Evolutionary conservation across 2,329 filamentous ascomycete species (phyloP).

Genomic region (Nannizziopsis barbatae): DNA sequence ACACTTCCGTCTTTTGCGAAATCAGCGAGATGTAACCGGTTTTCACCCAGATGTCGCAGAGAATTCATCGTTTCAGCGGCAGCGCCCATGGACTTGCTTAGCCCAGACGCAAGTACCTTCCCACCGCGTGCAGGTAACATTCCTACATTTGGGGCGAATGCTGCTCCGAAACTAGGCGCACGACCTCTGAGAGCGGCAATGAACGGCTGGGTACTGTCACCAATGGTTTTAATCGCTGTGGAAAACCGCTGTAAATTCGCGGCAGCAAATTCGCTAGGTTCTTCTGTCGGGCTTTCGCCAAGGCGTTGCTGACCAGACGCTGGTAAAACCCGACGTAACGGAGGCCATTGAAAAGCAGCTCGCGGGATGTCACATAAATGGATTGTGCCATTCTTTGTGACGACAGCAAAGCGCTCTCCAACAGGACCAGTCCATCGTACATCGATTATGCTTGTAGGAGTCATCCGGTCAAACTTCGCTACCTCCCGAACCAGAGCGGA

Average conservation of each 20-base stretch:
- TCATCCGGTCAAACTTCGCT: slow-evolving; percentile 81
- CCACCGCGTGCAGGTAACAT: slow-evolving; percentile 39
- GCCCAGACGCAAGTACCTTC: slow-evolving; percentile 39
- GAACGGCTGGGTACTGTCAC: slow-evolving; percentile 48
- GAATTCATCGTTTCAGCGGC: slow-evolving; percentile 40
- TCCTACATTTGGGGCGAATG: slow-evolving; percentile 34
- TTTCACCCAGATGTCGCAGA: slow-evolving; percentile 39
- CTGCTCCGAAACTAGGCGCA: slow-evolving; percentile 37
- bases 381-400: slow-evolving; percentile 89
- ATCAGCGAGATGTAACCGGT: slow-evolving; percentile 37
- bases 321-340: slow-evolving; percentile 43
- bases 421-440: slow-evolving; percentile 75
- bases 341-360: slow-evolving; percentile 78
- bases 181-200: slow-evolving; percentile 54
- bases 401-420: slow-evolving; percentile 72
- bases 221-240: slow-evolving; percentile 59
- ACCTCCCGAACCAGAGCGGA: slow-evolving; percentile 58
- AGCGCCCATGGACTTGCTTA: slow-evolving; percentile 41
- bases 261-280: slow-evolving; percentile 37
- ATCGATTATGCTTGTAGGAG: slow-evolving; percentile 79
- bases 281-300: slow-evolving; percentile 28
- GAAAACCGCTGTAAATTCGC: slow-evolving; percentile 43
- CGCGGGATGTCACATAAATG: slow-evolving; percentile 81
- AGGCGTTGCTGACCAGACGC: slow-evolving; percentile 22
- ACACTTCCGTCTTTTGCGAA: slow-evolving; percentile 30